Evolutionary conservation across 192 early-diverging fungal species (phyloP).

Genomic region (Helicostylum pulchrum): DNA sequence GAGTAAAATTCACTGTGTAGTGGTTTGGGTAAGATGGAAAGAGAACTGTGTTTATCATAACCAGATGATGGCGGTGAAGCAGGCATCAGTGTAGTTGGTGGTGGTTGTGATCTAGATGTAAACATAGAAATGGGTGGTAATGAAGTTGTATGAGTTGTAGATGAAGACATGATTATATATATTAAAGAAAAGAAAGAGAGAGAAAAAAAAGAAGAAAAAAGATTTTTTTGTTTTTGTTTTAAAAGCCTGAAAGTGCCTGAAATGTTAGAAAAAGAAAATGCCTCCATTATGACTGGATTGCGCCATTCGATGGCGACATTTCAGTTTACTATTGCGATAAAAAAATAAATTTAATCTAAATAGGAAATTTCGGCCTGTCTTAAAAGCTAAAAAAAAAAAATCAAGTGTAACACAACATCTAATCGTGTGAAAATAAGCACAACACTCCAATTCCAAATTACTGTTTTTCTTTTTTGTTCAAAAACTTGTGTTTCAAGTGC

Average conservation of each 20-base stretch:
- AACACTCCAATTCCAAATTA: too few relatives aligned
- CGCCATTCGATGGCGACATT: conserved; percentile 30
- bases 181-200: background rate
- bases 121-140: conserved; percentile 7
- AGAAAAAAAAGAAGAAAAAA: background rate
- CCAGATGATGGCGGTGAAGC: background rate
- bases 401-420: too few relatives aligned
- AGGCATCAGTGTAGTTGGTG: background rate
- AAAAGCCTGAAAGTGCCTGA: background rate
- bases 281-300: conserved; percentile 5
- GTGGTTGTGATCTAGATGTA: background rate
- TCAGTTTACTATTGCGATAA: conserved; percentile 18
- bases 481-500: too few relatives aligned
- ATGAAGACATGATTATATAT: background rate
- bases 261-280: background rate
- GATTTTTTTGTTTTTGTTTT: too few relatives aligned
- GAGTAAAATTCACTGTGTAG: background rate
- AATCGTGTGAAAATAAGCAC: background rate
- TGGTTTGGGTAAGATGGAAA: background rate
- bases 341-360: background rate
- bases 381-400: too few relatives aligned
- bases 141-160: background rate
- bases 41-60: background rate
- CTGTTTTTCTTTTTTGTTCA: too few relatives aligned
- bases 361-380: background rate